A percentile compares a stretch with the other conserved stretches of the same genome.
phyloP scores from a whole-genome alignment of 768 basidiomycete species.

The Cantharellus anzutake region DNA sequence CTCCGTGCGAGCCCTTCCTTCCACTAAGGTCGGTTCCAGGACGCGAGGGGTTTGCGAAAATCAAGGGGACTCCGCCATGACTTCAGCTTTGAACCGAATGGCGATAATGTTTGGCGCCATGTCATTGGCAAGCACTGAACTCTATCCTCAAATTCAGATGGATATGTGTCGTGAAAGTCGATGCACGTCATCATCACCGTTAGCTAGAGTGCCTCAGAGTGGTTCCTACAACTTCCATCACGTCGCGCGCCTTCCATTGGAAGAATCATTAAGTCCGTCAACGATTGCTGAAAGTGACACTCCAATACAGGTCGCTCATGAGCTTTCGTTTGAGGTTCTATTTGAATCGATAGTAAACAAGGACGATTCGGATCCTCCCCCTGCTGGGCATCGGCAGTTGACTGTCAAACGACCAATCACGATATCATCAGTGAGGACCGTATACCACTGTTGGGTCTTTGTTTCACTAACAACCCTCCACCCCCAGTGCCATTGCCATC shows the following conservation, averaged over 20 bases:
- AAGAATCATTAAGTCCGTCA: slow-evolving; percentile 9
- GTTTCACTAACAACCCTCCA: not conserved
- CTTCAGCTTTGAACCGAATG: no score
- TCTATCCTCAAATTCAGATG: not conserved
- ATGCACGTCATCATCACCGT: not conserved
- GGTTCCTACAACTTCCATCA: slow-evolving; percentile 8
- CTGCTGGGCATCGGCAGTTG: not conserved
- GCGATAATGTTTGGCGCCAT: not conserved
- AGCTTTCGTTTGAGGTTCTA: not conserved
- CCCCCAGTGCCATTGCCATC: not conserved
- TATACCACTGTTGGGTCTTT: not conserved
- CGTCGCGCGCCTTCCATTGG: slow-evolving; percentile 10
- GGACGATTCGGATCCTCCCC: not conserved
- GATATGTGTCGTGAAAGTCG: no score
- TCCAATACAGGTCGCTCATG: slow-evolving; percentile 7
- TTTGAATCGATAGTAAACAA: not conserved
- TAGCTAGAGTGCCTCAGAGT: not conserved
- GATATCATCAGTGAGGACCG: not conserved
- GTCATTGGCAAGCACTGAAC: not conserved
- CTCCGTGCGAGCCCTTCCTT: not conserved
- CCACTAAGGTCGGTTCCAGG: not conserved
- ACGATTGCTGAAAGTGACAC: slow-evolving; percentile 7
- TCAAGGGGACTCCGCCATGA: no score
- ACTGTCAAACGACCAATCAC: not conserved
- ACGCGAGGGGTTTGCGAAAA: not conserved